These are phyloP conservation scores for Apiospora saccharicola DNA, from an alignment of 2,329 filamentous ascomycete genomes.

Conservation along the genomic window DNA sequence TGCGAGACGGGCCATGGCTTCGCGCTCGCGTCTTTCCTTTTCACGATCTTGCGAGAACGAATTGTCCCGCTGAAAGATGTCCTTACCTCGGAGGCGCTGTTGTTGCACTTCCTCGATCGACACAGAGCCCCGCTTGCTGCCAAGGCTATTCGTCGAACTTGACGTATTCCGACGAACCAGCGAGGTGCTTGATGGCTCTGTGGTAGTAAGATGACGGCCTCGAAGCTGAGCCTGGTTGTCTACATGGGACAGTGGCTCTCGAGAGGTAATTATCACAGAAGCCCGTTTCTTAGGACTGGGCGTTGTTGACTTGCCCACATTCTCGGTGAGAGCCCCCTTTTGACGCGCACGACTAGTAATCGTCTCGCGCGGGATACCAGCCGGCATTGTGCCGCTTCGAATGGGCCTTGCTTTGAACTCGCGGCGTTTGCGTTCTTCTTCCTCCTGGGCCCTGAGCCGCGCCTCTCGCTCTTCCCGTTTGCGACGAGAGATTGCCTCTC, in stretches of 20 bases:
- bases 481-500: constrained; percentile 66
- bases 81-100: constrained; percentile 60
- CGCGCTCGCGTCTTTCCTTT: constrained; percentile 61
- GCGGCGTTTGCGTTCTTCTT: constrained; percentile 65
- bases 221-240: constrained; percentile 40
- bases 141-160: constrained; percentile 52
- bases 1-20: constrained; percentile 60
- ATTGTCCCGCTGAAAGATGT: constrained; percentile 62
- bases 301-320: constrained; percentile 30
- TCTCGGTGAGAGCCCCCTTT: constrained; percentile 43
- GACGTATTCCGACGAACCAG: constrained; percentile 51
- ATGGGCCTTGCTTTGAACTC: constrained; percentile 71
- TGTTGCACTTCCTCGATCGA: constrained; percentile 59
- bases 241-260: constrained; percentile 41
- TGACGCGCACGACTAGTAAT: constrained; percentile 64
- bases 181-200: constrained; percentile 25
- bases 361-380: constrained; percentile 61
- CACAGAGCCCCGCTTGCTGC: constrained; percentile 55
- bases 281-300: constrained; percentile 40
- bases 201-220: constrained; percentile 36
- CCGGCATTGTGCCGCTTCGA: constrained; percentile 51
- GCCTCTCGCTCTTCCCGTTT: constrained; percentile 61
- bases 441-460: constrained; percentile 62
- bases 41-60: constrained; percentile 55
- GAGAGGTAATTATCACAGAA: constrained; percentile 37